A percentile compares a stretch with the other conserved stretches of the same genome.
Conservation (phyloP, 371 early-diverging fungal species). For the Mortierella sp. region DNA sequence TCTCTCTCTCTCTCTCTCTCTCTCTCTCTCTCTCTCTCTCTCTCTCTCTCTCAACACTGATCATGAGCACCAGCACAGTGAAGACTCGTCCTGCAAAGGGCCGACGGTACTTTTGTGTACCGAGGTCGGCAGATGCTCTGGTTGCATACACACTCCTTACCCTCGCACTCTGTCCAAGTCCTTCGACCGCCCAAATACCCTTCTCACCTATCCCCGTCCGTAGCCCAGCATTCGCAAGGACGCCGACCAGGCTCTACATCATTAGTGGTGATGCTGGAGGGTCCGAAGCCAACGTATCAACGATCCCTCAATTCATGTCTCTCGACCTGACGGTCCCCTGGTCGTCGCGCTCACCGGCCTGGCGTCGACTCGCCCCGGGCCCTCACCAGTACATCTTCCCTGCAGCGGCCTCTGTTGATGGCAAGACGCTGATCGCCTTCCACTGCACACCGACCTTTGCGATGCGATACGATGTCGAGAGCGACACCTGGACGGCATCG, state of each 20-base stretch:
- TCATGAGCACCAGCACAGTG: not conserved
- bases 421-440: constrained; percentile 20
- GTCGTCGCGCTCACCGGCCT: not conserved
- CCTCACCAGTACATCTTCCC: not conserved
- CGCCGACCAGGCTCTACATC: constrained; percentile 7
- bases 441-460: constrained; percentile 11
- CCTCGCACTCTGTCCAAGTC: not conserved
- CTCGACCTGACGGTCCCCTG: constrained; percentile 1
- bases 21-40: not conserved
- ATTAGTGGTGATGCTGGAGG: not conserved
- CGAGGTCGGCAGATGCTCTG: not conserved
- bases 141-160: not conserved
- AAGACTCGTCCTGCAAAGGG: not conserved
- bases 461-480: constrained; percentile 22
- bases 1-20: not conserved
- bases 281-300: not conserved
- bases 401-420: constrained; percentile 3
- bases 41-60: not conserved
- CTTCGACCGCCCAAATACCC: too few species aligned
- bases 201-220: not conserved
- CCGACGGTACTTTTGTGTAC: not conserved
- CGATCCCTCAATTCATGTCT: not conserved
- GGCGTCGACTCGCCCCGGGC: not conserved
- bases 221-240: not conserved
- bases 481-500: constrained; percentile 18